These are phyloP conservation scores for Hypoxylon trugodes DNA, from an alignment of 495 filamentous ascomycete genomes.

Conservation along the genomic window DNA sequence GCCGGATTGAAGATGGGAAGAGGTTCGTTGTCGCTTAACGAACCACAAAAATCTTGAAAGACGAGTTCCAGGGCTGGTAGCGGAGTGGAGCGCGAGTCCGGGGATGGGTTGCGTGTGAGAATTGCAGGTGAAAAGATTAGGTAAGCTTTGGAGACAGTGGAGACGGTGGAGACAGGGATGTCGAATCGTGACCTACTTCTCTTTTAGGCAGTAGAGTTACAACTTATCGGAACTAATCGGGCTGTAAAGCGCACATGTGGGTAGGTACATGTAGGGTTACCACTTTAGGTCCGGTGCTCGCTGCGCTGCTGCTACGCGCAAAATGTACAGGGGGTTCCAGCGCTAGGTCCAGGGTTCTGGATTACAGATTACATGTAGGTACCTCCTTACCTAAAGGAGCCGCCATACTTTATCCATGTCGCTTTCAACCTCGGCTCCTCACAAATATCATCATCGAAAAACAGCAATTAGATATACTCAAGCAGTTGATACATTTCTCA, in stretches of 20 bases:
- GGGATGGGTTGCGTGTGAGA: not conserved
- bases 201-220: slow-evolving; percentile 23
- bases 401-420: too few relatives aligned
- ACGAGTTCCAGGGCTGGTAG: slow-evolving; percentile 7
- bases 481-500: not conserved
- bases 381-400: too few relatives aligned
- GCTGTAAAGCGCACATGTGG: too few relatives aligned
- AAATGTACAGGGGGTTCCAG: too few relatives aligned
- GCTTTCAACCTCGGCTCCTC: not conserved
- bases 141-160: slow-evolving; percentile 19
- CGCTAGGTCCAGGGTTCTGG: too few relatives aligned
- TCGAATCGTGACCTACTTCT: slow-evolving; percentile 32
- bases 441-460: not conserved
- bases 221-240: too few relatives aligned
- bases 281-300: too few relatives aligned
- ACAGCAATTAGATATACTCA: not conserved
- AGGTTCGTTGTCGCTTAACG: slow-evolving; percentile 32
- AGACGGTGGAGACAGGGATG: not conserved
- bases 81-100: slow-evolving; percentile 10
- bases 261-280: too few relatives aligned
- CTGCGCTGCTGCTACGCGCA: too few relatives aligned
- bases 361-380: too few relatives aligned
- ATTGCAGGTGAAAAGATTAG: slow-evolving; percentile 23
- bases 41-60: slow-evolving; percentile 20
- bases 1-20: slow-evolving; percentile 9